phyloP scores from a whole-genome alignment of 805 yeast genomes.

The Starmera pachycereana region DNA sequence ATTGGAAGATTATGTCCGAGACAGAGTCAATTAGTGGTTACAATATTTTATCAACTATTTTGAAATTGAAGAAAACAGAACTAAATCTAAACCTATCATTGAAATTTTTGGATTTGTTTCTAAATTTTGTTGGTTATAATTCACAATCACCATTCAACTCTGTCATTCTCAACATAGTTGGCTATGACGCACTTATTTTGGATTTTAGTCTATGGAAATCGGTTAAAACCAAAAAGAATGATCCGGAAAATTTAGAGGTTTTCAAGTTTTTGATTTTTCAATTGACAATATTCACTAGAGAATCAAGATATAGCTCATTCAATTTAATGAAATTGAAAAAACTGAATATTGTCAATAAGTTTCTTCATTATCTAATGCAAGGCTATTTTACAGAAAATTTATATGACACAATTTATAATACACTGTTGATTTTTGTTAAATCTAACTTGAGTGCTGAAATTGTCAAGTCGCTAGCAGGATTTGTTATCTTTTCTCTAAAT shows the following conservation, averaged over 20 bases:
- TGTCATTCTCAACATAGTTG: conserved; percentile 40
- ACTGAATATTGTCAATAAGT: conserved; percentile 34
- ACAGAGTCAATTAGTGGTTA: conserved; percentile 54
- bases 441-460: conserved; percentile 44
- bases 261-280: conserved; percentile 47
- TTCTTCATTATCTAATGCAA: conserved; percentile 18
- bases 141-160: conserved; percentile 42
- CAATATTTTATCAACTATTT: conserved; percentile 42
- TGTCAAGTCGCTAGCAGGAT: conserved; percentile 41
- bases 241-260: conserved; percentile 27
- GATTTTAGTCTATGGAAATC: conserved; percentile 55
- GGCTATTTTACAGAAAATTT: conserved; percentile 25
- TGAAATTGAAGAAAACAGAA: conserved; percentile 32
- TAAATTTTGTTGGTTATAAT: conserved; percentile 49
- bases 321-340: conserved; percentile 44
- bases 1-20: conserved; percentile 44
- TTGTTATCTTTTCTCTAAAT: conserved; percentile 37
- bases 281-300: conserved; percentile 41
- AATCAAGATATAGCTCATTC: conserved; percentile 38
- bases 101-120: conserved; percentile 37
- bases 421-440: conserved; percentile 30
- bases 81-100: conserved; percentile 21
- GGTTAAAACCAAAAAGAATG: background rate
- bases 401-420: conserved; percentile 26
- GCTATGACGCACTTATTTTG: conserved; percentile 47